These are phyloP conservation scores for Sporormia fimetaria DNA, from an alignment of 495 filamentous ascomycete species.

Conservation along the genomic window DNA sequence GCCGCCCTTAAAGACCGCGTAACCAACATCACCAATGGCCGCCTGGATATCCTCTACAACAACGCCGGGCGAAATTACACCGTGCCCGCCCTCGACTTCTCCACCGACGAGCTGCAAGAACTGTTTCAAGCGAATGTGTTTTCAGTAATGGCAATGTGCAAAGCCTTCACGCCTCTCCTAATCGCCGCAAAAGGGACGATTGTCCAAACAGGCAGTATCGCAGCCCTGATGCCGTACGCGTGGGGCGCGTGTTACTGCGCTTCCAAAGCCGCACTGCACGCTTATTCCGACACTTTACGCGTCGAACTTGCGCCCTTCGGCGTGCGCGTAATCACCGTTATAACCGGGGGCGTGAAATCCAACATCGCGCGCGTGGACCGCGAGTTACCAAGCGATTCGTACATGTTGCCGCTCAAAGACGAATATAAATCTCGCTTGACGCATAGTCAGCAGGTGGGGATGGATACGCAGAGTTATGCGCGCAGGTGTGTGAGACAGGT, in stretches of 20 bases:
- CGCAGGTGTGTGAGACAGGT: constrained; percentile 45
- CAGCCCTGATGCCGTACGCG: constrained; percentile 40
- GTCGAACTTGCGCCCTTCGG: constrained; percentile 43
- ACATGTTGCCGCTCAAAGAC: constrained; percentile 43
- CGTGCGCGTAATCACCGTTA: constrained; percentile 37
- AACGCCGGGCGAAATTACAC: constrained; percentile 54
- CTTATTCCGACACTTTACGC: constrained; percentile 48
- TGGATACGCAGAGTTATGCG: constrained; percentile 45
- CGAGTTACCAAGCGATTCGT: constrained; percentile 36
- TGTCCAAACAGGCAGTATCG: constrained; percentile 49
- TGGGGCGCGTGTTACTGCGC: constrained; percentile 46
- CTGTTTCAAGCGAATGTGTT: constrained; percentile 52
- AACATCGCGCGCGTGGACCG: constrained; percentile 46
- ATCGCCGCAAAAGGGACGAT: constrained; percentile 50
- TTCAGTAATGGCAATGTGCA: constrained; percentile 48
- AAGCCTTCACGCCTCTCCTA: constrained; percentile 47
- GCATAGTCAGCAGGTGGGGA: constrained; percentile 47
- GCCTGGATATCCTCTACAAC: constrained; percentile 49
- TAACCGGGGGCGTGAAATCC: constrained; percentile 52
- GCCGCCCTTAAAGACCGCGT: constrained; percentile 36
- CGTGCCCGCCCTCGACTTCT: constrained; percentile 48
- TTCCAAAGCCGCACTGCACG: constrained; percentile 52
- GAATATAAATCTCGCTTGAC: constrained; percentile 42
- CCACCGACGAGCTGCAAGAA: constrained; percentile 39
- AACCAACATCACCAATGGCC: constrained; percentile 34